Base-by-base conservation (phyloP, 2,329 filamentous ascomycete species). In the Bipolaris zeicola region DNA sequence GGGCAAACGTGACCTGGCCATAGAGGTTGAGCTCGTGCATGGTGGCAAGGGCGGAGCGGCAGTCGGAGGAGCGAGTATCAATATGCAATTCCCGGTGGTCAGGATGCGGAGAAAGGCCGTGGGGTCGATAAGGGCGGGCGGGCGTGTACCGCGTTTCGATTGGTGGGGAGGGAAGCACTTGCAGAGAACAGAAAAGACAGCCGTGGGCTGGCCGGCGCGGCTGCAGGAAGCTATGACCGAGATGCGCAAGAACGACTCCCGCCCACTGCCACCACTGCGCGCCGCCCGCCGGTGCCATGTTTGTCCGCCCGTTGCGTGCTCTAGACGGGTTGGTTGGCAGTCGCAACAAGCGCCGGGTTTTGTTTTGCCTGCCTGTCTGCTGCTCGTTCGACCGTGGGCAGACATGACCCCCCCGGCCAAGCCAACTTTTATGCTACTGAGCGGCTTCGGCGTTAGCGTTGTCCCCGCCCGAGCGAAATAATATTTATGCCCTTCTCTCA, bases 1-100 rank as follows among this genome's bases (percentile, higher is more conserved):
- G 83, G 37, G 80, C 74, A 33, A 76, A 71, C 8, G 85, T 80
- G 53, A 88, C 80, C 67, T 85, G 82, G 65, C 83, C 85, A 75
- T 84, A 87, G 43, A 88, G 80, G 45, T 86, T 77, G 63, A 87
- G 79, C 77, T 88, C 85, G 74, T 88, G 85, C 85, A 88, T 87
- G 57, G 61, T 55, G 58, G 60, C 50, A 58, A 55, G 45, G 47
- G 34, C 51, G 47, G 57, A 60, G 60, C 60, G 54, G 55, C 51
- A 57, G 51, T 56, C 60, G 63, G 62, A 43, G 26, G 56, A 56
- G 39, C 26, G 56, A 46, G 47, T 57, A 63, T 64, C 62, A 62
- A 66, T 68, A 65, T 62, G 59, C 66, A 69, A 68, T 69, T 62
- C 58, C 61, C 54, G 50, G 57, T 57, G 56, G 64, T 68, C 63